phyloP scores from a whole-genome alignment of 176 grass and related monocot genomes.

The Ampelocalamus luodianensis region DNA sequence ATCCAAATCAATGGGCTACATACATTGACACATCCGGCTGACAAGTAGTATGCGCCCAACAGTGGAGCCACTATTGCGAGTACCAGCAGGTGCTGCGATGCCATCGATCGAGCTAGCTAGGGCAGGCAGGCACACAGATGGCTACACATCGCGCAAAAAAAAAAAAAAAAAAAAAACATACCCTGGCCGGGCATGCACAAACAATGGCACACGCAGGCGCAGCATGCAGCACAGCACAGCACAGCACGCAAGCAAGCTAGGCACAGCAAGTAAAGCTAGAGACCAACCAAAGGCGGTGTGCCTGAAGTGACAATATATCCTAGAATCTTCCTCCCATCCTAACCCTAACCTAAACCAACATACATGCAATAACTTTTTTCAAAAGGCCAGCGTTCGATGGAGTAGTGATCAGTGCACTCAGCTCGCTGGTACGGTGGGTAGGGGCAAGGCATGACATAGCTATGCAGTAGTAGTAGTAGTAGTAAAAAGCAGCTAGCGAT shows the following conservation, averaged over 20 bases:
- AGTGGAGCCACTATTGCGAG: constrained; percentile 43
- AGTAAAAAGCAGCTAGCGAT: constrained; percentile 28
- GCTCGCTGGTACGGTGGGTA: constrained; percentile 15
- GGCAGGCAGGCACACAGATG: constrained; percentile 38
- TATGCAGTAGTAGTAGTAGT: constrained; percentile 5
- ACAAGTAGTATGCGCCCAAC: constrained; percentile 39
- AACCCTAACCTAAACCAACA: constrained; percentile 51
- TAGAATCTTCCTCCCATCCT: constrained; percentile 59
- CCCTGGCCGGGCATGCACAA: constrained; percentile 41
- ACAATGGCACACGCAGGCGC: background rate
- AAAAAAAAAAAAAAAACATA: constrained; percentile 73
- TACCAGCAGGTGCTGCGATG: constrained; percentile 12
- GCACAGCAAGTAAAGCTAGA: constrained; percentile 34
- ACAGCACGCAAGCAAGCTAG: background rate
- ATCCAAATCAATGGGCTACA: constrained; percentile 47
- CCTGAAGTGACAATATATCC: constrained; percentile 69
- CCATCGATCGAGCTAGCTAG: constrained; percentile 35
- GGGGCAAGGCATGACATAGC: constrained; percentile 7
- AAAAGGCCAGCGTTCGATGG: constrained; percentile 27
- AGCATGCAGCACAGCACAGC: background rate
- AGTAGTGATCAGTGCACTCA: constrained; percentile 34
- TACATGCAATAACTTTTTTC: constrained; percentile 46
- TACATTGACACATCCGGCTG: constrained; percentile 34
- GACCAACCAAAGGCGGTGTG: constrained; percentile 49
- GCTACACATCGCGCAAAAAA: constrained; percentile 53